Evolutionary conservation across 306 rosid species (phyloP).

Genomic region (Lathyrus aphaca): DNA sequence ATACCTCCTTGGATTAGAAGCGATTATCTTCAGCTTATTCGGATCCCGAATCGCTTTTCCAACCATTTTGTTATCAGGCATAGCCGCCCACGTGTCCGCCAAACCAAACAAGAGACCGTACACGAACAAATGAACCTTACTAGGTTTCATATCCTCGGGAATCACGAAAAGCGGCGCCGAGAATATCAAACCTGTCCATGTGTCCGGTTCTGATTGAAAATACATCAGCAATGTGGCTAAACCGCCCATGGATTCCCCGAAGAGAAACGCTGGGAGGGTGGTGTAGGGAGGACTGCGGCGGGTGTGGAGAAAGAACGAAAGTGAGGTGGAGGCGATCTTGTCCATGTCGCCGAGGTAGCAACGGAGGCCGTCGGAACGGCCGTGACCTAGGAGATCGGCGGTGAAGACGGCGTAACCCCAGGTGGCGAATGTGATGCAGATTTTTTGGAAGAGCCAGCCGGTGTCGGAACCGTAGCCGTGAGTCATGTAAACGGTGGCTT

Average conservation of each 20-base stretch:
- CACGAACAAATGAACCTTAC: constrained; percentile 54
- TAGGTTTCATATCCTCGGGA: constrained; percentile 94
- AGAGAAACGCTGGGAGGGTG: constrained; percentile 76
- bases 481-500: constrained; percentile 82
- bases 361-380: constrained; percentile 86
- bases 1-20: constrained; percentile 83
- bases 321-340: constrained; percentile 67
- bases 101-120: constrained; percentile 81
- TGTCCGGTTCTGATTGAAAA: constrained; percentile 71
- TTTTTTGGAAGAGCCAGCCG: constrained; percentile 95
- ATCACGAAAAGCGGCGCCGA: constrained; percentile 92
- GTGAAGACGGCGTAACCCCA: constrained; percentile 98
- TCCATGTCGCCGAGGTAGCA: constrained; percentile 94
- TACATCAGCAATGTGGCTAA: constrained; percentile 74
- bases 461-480: constrained; percentile 99
- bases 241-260: constrained; percentile 97
- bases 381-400: constrained; percentile 93
- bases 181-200: constrained; percentile 89
- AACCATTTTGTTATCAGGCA: constrained; percentile 96
- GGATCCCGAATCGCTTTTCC: constrained; percentile 91
- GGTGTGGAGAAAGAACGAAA: constrained; percentile 67
- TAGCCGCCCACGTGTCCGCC: constrained; percentile 93
- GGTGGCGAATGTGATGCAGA: constrained; percentile 72
- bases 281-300: constrained; percentile 59
- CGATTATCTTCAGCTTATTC: constrained; percentile 74